A percentile compares a stretch with the other conserved stretches of the same genome.
Evolutionary conservation across 2,329 filamentous ascomycete genomes (phyloP).

Genomic region (Fusarium dlaminii): DNA sequence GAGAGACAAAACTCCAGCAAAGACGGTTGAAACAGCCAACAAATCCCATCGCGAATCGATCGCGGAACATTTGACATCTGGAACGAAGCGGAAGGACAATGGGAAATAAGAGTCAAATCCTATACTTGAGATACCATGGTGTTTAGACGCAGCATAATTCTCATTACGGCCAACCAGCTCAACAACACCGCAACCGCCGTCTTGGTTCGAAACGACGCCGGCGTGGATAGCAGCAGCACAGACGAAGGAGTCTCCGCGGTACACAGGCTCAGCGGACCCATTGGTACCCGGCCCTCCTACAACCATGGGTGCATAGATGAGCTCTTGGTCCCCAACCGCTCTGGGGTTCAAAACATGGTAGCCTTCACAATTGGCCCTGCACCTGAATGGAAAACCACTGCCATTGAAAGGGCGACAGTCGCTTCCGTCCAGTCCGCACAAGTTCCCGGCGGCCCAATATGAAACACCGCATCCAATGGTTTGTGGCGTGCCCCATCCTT

Average conservation of each 20-base stretch:
- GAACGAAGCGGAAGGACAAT: conserved; percentile 80
- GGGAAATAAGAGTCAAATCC: conserved; percentile 91
- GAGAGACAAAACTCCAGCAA: conserved; percentile 80
- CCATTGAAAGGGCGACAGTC: conserved; percentile 79
- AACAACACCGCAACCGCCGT: conserved; percentile 85
- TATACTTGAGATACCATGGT: conserved; percentile 80
- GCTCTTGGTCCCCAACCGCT: conserved; percentile 76
- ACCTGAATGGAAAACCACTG: conserved; percentile 76
- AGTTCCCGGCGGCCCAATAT: conserved; percentile 77
- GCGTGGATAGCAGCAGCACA: conserved; percentile 87
- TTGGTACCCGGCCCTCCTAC: conserved; percentile 70
- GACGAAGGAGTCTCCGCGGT: conserved; percentile 90
- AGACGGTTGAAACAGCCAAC: conserved; percentile 81
- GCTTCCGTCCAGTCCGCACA: conserved; percentile 78
- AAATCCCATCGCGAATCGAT: conserved; percentile 86
- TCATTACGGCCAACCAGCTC: conserved; percentile 74
- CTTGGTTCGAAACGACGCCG: conserved; percentile 75
- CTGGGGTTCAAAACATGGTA: conserved; percentile 75
- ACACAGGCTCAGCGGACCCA: conserved; percentile 62
- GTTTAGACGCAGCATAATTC: conserved; percentile 69
- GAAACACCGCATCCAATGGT: conserved; percentile 73
- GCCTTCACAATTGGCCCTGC: conserved; percentile 75
- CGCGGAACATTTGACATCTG: conserved; percentile 71
- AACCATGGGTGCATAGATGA: conserved; percentile 72
- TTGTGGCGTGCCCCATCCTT: conserved; percentile 72